Conservation (phyloP, 768 basidiomycete species). For the Podaxis mareebaensis region DNA sequence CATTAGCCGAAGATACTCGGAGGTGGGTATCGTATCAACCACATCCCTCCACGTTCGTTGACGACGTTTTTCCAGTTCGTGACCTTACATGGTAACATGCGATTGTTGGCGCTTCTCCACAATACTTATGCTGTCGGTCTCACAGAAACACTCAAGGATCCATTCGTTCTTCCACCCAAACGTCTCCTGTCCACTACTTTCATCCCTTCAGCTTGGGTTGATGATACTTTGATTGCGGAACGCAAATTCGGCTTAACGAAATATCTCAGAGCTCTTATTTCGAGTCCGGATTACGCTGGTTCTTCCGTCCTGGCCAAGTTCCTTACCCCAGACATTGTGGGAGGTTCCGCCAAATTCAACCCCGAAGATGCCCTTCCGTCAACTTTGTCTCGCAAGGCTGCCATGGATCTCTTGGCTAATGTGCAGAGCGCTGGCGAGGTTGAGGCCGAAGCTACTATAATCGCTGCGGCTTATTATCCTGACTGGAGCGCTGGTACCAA, state of each 20-base stretch:
- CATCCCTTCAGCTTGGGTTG: slow-evolving; percentile 46
- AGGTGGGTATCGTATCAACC: slow-evolving; percentile 29
- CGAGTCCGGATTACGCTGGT: slow-evolving; percentile 29
- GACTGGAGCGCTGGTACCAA: slow-evolving; percentile 50
- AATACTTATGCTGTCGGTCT: background rate
- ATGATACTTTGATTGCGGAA: slow-evolving; percentile 44
- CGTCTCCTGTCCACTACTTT: slow-evolving; percentile 41
- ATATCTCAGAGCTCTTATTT: slow-evolving; percentile 37
- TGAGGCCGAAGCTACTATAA: slow-evolving; percentile 12
- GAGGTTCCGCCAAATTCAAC: slow-evolving; percentile 6
- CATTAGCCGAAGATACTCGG: slow-evolving; percentile 42
- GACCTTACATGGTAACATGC: background rate
- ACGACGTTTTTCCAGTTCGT: slow-evolving; percentile 1
- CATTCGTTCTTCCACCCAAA: slow-evolving; percentile 39
- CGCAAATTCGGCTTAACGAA: slow-evolving; percentile 41
- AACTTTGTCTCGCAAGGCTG: slow-evolving; percentile 19
- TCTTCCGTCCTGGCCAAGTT: slow-evolving; percentile 33
- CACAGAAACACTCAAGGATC: slow-evolving; percentile 24
- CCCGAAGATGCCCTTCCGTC: slow-evolving; percentile 40
- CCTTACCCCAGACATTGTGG: slow-evolving; percentile 22
- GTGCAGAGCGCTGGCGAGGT: background rate
- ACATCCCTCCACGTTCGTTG: background rate
- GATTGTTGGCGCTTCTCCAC: background rate
- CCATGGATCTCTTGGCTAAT: slow-evolving; percentile 14
- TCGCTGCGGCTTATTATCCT: slow-evolving; percentile 51